Base-by-base conservation (phyloP, 2,329 filamentous ascomycete species). In the Metarhizium humberi region DNA sequence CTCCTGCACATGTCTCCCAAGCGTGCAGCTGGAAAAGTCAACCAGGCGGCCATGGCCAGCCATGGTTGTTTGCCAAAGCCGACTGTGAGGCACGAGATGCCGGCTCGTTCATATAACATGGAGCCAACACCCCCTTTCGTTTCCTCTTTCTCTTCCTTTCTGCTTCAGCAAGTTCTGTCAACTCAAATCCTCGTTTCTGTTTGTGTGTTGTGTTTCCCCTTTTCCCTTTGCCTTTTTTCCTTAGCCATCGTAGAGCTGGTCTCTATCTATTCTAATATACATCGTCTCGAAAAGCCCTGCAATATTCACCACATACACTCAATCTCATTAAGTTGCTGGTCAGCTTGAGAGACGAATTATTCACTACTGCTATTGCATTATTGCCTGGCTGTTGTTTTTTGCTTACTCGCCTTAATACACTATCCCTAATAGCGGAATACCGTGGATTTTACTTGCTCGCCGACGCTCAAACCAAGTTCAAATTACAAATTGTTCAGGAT, bases 81-180 rank as follows among this genome's bases (percentile, higher is more conserved):
- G 32, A 30, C 16, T 49, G 25, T 18, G 14, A 49, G 25, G 16
- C 25, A 29, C 25, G n/a, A 16, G n/a, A 49, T 16, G 25, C 45
- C 10, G 45, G 16, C 11, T 38, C 6, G 2, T 50, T 43, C 51
- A 54, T 54, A 54, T 54, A 56, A 48, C 29, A 54, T 32, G 16
- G 30, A 8, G 30, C 38, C 53, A 45, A 53, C 49, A 42, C 29
- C 54, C 55, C 34, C 52, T 29, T 29, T 45, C 51, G 30, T 30
- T 64, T 66, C 65, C 65, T 82, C 83, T 25, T 78, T 78, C 55
- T 45, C 52, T 29, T 42, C 51, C 32, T 30, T 65, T 66, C 65
- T 65, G 82, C 83, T 78, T 78, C 78, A 86, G 84, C 85, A 87
- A 87, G 84, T 75, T 75, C 67, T 76, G 71, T 61, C 78, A 78